A percentile compares a stretch with the other conserved stretches of the same genome.
Evolutionary conservation across 495 filamentous ascomycete genomes (phyloP).

Genomic region (Penicillium parvum): DNA sequence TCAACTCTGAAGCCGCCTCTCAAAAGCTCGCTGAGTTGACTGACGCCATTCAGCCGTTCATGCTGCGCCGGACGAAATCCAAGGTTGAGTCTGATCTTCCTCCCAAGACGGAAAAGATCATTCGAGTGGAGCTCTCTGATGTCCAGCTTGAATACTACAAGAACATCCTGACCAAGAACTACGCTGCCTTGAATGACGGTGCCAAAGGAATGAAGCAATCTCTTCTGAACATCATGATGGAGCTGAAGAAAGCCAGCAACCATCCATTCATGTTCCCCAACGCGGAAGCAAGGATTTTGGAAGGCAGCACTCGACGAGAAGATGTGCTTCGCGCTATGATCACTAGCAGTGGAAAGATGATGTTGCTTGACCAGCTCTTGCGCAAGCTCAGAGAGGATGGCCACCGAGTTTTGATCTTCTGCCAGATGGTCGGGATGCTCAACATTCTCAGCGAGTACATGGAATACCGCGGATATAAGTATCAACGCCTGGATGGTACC

Average conservation of each 20-base stretch:
- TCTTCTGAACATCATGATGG: constrained; percentile 99
- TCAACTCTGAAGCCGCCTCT: constrained; percentile 63
- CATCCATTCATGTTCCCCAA: constrained; percentile 97
- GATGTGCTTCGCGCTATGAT: constrained; percentile 87
- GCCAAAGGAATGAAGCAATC: constrained; percentile 86
- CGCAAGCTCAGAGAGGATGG: constrained; percentile 86
- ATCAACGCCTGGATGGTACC: constrained; percentile 92
- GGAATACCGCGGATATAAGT: constrained; percentile 80
- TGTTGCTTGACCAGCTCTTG: constrained; percentile 90
- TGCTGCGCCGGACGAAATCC: constrained; percentile 94
- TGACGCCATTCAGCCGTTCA: constrained; percentile 75
- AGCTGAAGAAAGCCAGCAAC: constrained; percentile 97
- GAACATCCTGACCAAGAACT: constrained; percentile 95
- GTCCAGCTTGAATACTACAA: constrained; percentile 97
- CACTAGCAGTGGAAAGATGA: constrained; percentile 98
- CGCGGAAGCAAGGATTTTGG: constrained; percentile 82
- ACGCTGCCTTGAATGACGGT: constrained; percentile 87
- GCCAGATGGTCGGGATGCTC: constrained; percentile 99
- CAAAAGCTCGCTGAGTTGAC: constrained; percentile 68
- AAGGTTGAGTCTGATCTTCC: constrained; percentile 94
- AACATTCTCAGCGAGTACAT: constrained; percentile 94
- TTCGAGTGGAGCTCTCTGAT: constrained; percentile 93
- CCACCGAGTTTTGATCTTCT: constrained; percentile 96
- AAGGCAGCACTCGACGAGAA: constrained; percentile 70
- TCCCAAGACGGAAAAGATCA: constrained; percentile 97